Evolutionary conservation across 208 protist species (phyloP), one percentile per base, ranked within the genome.

Genomic region (Leishmania tropica): DNA sequence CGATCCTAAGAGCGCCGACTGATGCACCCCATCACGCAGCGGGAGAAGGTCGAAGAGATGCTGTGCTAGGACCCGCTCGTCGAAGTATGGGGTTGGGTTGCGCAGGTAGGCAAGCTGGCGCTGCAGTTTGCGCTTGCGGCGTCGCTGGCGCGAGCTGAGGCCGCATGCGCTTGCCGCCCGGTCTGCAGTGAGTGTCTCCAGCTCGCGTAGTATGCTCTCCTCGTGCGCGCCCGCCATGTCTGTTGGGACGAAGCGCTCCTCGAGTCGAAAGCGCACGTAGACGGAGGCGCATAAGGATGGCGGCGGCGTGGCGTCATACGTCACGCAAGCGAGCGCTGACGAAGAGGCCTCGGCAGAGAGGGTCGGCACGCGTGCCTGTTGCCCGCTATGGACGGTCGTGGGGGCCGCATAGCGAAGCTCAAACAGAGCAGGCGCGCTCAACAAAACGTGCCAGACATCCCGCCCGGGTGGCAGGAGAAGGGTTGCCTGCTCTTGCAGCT

Each of bases 21-120:
- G 40, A 37, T 65, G 74, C 85, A 87, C 81, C 37, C 81, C 82
- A 24, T 81, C 87, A 28, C 80, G 76, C 56, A 85, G 58, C 1
- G 94, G 94, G 45, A 97, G 85, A 11, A 88, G 62, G 79, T 97
- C 94, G n/a, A 97, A 89, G 37, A 97, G 51, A 54, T 90, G 85
- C 76, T 96, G 89, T 7, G 88, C 89, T n/a, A 93, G 74, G 15
- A 97, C 94, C 51, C 85, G 81, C 17, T 94, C 85, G 80, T 97
- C 90, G 40, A 96, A 89, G 81, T 90, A 95, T 2, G 94, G 92
- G 1, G 85, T 90, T 10, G 91, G 91, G 51, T 90, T 87, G 19
- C 70, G 75, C 54, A 92, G 71, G 84, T 87, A 96, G 67, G 90
- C 79, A n/a, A 97, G 87, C 73, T 93, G 83, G 37, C 87, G 88